phyloP scores from a whole-genome alignment of 495 filamentous ascomycete species.

The Aspergillus panamensis region DNA sequence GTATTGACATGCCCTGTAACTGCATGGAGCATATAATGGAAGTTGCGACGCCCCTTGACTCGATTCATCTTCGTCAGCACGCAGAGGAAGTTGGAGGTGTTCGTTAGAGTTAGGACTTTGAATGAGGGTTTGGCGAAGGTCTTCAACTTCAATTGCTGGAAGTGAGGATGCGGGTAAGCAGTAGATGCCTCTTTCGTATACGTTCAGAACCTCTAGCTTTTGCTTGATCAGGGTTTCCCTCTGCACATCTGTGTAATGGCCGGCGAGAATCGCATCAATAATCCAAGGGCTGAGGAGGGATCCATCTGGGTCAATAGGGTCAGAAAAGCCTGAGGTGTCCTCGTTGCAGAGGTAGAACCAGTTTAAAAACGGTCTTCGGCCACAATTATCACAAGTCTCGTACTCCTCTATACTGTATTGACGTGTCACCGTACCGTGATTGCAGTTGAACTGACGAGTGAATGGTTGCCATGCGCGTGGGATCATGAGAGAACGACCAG shows the following conservation, averaged over 20 bases:
- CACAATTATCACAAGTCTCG: conserved; percentile 51
- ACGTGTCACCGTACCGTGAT: conserved; percentile 16
- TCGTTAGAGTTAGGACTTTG: background rate
- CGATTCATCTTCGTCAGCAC: background rate
- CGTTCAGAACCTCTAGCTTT: conserved; percentile 35
- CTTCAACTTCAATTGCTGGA: conserved; percentile 11
- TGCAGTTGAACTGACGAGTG: conserved; percentile 11
- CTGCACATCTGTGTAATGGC: conserved; percentile 46
- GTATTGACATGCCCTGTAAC: conserved; percentile 47
- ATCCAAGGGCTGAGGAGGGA: conserved; percentile 36
- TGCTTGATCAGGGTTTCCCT: conserved; percentile 38
- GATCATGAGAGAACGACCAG: background rate
- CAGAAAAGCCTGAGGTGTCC: conserved; percentile 39
- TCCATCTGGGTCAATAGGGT: conserved; percentile 25
- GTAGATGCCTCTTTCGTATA: conserved; percentile 18
- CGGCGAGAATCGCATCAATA: conserved; percentile 46
- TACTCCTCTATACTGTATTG: conserved; percentile 15
- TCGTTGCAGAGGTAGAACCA: conserved; percentile 67
- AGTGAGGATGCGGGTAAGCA: conserved; percentile 3
- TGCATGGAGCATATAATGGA: conserved; percentile 46
- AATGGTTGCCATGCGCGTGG: background rate
- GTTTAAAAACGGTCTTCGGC: conserved; percentile 44
- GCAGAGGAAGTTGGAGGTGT: background rate
- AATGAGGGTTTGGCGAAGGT: background rate
- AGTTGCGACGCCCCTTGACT: background rate